These are phyloP conservation scores for Paramyrothecium roridum DNA, from an alignment of 2,329 filamentous ascomycete genomes.

Conservation along the genomic window DNA sequence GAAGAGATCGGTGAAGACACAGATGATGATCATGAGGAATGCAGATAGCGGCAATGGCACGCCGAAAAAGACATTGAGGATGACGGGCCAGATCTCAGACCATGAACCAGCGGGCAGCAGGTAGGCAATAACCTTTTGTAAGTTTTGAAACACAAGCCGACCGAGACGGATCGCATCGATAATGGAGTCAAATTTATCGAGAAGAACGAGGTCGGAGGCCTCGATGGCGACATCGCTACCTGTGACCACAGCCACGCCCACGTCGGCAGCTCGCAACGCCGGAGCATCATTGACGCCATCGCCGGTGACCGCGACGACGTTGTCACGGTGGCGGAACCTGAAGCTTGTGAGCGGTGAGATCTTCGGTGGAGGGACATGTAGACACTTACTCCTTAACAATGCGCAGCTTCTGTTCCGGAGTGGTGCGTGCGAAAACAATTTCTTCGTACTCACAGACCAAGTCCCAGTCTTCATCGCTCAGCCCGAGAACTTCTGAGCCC, in stretches of 20 bases:
- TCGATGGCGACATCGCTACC: constrained; percentile 64
- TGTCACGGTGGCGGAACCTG: constrained; percentile 51
- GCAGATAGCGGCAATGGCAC: constrained; percentile 47
- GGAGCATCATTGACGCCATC: constrained; percentile 69
- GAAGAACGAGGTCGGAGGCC: constrained; percentile 63
- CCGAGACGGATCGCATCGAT: constrained; percentile 57
- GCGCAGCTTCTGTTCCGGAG: constrained; percentile 67
- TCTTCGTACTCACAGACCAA: constrained; percentile 47
- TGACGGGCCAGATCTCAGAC: constrained; percentile 56
- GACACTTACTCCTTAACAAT: constrained; percentile 60
- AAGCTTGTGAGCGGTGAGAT: not conserved
- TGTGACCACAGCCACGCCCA: constrained; percentile 65
- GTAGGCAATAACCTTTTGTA: constrained; percentile 39
- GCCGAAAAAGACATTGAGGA: constrained; percentile 54
- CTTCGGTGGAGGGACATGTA: not conserved
- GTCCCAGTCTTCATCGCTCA: constrained; percentile 47
- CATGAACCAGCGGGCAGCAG: constrained; percentile 50
- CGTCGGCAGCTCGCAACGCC: constrained; percentile 62
- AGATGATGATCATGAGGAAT: constrained; percentile 58
- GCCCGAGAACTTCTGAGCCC: constrained; percentile 54
- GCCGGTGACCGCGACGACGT: constrained; percentile 69
- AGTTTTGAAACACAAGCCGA: constrained; percentile 36
- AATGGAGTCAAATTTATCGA: constrained; percentile 70
- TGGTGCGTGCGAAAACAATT: constrained; percentile 66
- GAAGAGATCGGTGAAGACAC: constrained; percentile 53